These are phyloP conservation scores for Lentinula lateritia DNA, from an alignment of 768 basidiomycete species.

Conservation along the genomic window DNA sequence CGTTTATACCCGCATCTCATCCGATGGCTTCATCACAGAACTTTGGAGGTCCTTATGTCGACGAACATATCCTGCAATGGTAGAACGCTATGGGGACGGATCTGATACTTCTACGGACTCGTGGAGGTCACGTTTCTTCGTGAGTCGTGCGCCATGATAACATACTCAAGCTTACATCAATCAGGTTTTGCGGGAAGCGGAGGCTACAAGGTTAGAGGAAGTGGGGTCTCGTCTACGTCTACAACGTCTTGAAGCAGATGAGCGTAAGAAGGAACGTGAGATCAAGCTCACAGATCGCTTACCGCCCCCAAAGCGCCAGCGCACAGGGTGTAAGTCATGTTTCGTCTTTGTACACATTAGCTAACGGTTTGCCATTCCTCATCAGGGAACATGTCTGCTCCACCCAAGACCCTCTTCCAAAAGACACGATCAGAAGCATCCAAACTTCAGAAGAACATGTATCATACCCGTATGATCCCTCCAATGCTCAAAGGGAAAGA, in stretches of 20 bases:
- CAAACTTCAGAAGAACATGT: conserved; percentile 59
- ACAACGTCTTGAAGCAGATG: conserved; percentile 64
- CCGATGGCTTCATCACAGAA: conserved; percentile 29
- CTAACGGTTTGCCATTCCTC: neutral
- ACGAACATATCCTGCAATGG: conserved; percentile 50
- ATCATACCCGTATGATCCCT: conserved; percentile 45
- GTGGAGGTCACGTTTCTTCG: conserved; percentile 69
- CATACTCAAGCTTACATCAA: neutral
- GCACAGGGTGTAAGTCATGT: conserved; percentile 41
- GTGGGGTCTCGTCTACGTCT: conserved; percentile 55
- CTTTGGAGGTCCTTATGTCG: conserved; percentile 66
- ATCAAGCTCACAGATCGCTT: conserved; percentile 69
- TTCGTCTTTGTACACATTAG: neutral
- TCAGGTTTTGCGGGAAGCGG: conserved; percentile 33
- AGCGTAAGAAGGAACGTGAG: conserved; percentile 71
- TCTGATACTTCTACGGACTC: conserved; percentile 44
- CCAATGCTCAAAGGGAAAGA: conserved; percentile 45
- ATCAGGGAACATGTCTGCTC: conserved; percentile 30
- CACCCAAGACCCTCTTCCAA: conserved; percentile 70
- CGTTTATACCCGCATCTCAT: conserved; percentile 4
- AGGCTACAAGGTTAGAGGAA: conserved; percentile 61
- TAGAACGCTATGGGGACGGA: conserved; percentile 38
- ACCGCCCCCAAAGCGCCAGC: conserved; percentile 61
- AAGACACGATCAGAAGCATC: conserved; percentile 70
- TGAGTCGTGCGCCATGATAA: conserved; percentile 26